A percentile compares a stretch with the other conserved stretches of the same genome.
These are phyloP conservation scores for Colletotrichum zoysiae DNA, from an alignment of 2,329 filamentous ascomycete genomes.

Conservation along the genomic window DNA sequence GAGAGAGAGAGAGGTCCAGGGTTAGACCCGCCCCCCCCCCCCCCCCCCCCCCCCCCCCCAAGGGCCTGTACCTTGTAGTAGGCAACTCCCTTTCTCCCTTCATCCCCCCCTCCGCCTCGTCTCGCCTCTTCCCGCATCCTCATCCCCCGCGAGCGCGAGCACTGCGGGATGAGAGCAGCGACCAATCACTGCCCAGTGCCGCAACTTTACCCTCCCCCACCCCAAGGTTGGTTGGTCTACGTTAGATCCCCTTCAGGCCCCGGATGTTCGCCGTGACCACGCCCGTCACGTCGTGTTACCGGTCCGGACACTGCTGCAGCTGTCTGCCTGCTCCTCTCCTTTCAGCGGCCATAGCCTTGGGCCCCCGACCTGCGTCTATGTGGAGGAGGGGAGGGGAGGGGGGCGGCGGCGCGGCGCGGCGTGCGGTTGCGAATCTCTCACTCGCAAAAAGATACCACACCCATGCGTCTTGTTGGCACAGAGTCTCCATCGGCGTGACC, in stretches of 20 bases:
- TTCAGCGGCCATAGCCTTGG: neutral
- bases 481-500: neutral
- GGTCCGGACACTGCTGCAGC: no score
- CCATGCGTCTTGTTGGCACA: neutral
- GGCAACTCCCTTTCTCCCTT: neutral
- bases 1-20: neutral
- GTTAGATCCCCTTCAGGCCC: neutral
- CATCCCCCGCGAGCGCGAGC: neutral
- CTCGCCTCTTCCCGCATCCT: constrained; percentile 8
- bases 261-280: neutral
- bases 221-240: neutral
- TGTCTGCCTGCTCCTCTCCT: neutral
- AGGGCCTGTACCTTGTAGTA: neutral
- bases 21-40: neutral
- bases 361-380: neutral
- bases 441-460: neutral
- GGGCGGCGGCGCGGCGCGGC: neutral
- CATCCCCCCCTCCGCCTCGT: neutral
- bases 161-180: neutral
- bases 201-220: neutral
- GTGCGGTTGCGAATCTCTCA: neutral
- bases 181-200: neutral
- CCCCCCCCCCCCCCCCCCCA: no score
- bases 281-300: neutral
- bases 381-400: neutral